Percentiles rank a stretch among this genome's conserved stretches.
Conservation (phyloP, 306 rosid species). For the Coriaria nepalensis region DNA sequence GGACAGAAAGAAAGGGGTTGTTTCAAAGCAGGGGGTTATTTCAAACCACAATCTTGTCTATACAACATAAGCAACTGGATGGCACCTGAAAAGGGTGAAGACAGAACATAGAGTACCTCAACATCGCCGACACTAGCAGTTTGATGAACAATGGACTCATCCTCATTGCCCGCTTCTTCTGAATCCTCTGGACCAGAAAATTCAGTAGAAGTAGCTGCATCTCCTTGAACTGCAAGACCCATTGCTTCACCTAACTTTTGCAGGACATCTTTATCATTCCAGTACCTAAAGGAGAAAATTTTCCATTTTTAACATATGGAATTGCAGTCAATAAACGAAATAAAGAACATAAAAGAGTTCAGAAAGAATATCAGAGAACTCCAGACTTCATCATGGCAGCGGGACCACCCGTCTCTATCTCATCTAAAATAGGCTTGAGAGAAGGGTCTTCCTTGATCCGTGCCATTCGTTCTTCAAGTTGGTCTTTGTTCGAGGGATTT, state of each 20-base stretch:
- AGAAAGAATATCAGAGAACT: slow-evolving; percentile 4
- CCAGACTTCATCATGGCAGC: slow-evolving; percentile 96
- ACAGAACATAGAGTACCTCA: slow-evolving; percentile 34
- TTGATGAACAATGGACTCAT: slow-evolving; percentile 85
- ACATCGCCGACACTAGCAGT: slow-evolving; percentile 97
- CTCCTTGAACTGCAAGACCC: slow-evolving; percentile 63
- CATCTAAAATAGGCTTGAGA: slow-evolving; percentile 85
- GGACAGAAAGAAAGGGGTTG: neutral
- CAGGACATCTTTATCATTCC: slow-evolving; percentile 79
- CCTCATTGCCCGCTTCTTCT: slow-evolving; percentile 75
- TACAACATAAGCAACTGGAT: neutral
- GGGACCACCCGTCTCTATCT: slow-evolving; percentile 93
- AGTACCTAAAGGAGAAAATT: slow-evolving; percentile 44
- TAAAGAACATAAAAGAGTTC: neutral
- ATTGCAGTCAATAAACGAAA: slow-evolving; percentile 1
- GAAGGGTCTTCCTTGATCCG: slow-evolving; percentile 95
- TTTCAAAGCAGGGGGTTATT: neutral
- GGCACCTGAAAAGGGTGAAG: slow-evolving; percentile 4
- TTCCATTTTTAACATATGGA: slow-evolving; percentile 9
- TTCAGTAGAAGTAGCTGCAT: slow-evolving; percentile 52
- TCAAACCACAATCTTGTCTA: too few species aligned
- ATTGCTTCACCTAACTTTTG: slow-evolving; percentile 78
- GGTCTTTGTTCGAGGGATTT: slow-evolving; percentile 69
- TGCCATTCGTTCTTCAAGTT: slow-evolving; percentile 96
- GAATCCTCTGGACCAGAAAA: slow-evolving; percentile 56